These are phyloP conservation scores for Beta lomatogona DNA, from an alignment of 179 eudicot species.

Conservation along the genomic window DNA sequence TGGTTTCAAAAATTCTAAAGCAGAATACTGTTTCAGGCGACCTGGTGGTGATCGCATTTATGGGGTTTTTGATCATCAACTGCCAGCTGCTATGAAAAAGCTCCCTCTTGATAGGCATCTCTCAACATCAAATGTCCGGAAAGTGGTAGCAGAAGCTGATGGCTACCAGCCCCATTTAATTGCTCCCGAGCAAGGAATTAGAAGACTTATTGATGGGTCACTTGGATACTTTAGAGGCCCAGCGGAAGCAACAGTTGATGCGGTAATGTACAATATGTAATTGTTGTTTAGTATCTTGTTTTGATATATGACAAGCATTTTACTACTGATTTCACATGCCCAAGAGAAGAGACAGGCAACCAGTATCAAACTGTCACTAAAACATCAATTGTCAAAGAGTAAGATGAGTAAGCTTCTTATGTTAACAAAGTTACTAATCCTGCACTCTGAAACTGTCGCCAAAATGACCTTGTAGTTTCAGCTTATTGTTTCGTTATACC, in stretches of 20 bases:
- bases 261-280: conserved; percentile 49
- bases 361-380: neutral
- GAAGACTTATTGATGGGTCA: conserved; percentile 97
- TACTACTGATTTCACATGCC: neutral
- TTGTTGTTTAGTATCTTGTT: neutral
- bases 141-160: conserved; percentile 96
- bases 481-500: neutral
- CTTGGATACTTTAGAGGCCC: conserved; percentile 98
- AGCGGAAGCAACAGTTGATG: conserved; percentile 98
- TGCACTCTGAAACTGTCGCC: neutral
- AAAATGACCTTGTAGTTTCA: neutral
- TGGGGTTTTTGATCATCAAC: conserved; percentile 94
- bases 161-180: conserved; percentile 98
- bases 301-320: neutral
- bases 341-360: neutral
- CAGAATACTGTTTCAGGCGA: conserved; percentile 53
- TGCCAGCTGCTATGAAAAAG: conserved; percentile 96
- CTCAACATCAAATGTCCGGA: conserved; percentile 79
- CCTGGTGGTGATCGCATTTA: conserved; percentile 96
- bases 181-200: conserved; percentile 98
- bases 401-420: neutral
- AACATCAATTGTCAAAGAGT: neutral
- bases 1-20: neutral
- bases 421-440: neutral
- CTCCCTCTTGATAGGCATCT: conserved; percentile 99